Evolutionary conservation across 116 monocot genomes (phyloP).

Genomic region (Posidonia oceanica): DNA sequence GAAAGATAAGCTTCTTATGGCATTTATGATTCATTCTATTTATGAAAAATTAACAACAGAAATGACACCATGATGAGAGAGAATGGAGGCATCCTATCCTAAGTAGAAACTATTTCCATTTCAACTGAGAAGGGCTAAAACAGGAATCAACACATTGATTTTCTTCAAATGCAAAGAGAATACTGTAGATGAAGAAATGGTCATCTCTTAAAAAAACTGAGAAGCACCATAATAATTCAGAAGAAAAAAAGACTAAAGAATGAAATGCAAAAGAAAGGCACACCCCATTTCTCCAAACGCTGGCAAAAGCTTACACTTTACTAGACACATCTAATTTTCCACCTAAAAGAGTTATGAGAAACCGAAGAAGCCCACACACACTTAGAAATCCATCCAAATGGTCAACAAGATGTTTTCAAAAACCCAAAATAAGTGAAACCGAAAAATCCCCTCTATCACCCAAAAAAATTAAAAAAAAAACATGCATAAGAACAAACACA

Average conservation of each 20-base stretch:
- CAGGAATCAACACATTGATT: no score
- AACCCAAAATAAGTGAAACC: neutral
- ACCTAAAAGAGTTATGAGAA: neutral
- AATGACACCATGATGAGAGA: no score
- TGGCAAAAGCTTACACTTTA: neutral
- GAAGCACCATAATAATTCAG: neutral
- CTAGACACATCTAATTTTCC: neutral
- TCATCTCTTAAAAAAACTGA: neutral
- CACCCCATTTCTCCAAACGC: neutral
- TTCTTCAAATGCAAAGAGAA: neutral
- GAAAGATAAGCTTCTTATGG: no score
- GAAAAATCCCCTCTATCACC: neutral
- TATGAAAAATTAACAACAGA: no score
- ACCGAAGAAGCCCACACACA: neutral
- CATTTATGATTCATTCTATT: no score
- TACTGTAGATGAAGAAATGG: neutral
- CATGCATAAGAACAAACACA: neutral
- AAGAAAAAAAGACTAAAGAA: neutral
- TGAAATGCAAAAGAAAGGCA: neutral
- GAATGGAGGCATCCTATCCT: no score
- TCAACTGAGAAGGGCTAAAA: no score
- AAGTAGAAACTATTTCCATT: no score
- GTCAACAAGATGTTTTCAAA: neutral
- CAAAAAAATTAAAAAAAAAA: neutral
- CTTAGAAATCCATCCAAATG: neutral